phyloP scores from a whole-genome alignment of 768 basidiomycete species.

The Pleurotus tuoliensis region DNA sequence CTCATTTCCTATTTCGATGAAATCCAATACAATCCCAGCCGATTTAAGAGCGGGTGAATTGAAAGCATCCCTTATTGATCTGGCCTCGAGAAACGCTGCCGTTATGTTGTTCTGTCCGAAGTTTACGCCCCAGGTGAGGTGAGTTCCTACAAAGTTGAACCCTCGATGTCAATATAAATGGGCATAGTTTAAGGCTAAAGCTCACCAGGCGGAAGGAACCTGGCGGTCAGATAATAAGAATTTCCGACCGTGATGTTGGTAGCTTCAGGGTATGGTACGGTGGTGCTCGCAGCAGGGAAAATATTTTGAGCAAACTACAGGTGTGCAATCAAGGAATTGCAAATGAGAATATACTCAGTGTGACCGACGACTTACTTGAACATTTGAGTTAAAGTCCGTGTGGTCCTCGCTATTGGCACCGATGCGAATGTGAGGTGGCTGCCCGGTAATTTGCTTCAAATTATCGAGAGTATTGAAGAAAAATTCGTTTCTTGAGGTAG shows the following conservation, averaged over 20 bases:
- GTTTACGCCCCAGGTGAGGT: conserved; percentile 67
- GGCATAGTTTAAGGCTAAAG: conserved; percentile 1
- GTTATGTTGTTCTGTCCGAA: conserved; percentile 52
- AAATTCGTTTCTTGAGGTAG: conserved; percentile 49
- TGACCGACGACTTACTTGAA: conserved; percentile 30
- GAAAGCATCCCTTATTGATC: conserved; percentile 47
- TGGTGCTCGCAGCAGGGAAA: conserved; percentile 45
- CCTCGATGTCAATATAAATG: not conserved
- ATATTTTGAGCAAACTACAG: conserved; percentile 39
- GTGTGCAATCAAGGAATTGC: no score
- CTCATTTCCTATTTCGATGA: conserved; percentile 63
- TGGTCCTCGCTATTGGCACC: conserved; percentile 58
- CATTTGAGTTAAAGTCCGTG: conserved; percentile 47
- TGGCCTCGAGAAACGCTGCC: conserved; percentile 42
- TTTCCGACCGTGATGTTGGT: conserved; percentile 55
- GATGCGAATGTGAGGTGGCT: conserved; percentile 54
- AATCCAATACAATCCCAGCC: conserved; percentile 45
- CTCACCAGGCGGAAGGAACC: conserved; percentile 47
- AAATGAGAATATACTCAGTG: no score
- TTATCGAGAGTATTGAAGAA: conserved; percentile 59
- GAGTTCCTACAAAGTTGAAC: conserved; percentile 12
- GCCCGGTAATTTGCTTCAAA: conserved; percentile 46
- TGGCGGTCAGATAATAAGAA: conserved; percentile 48
- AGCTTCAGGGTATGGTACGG: conserved; percentile 66
- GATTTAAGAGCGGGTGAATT: conserved; percentile 30